Evolutionary conservation across 192 early-diverging fungal genomes (phyloP), one percentile per base, ranked within the genome.

Genomic region (Coemansia sp.): DNA sequence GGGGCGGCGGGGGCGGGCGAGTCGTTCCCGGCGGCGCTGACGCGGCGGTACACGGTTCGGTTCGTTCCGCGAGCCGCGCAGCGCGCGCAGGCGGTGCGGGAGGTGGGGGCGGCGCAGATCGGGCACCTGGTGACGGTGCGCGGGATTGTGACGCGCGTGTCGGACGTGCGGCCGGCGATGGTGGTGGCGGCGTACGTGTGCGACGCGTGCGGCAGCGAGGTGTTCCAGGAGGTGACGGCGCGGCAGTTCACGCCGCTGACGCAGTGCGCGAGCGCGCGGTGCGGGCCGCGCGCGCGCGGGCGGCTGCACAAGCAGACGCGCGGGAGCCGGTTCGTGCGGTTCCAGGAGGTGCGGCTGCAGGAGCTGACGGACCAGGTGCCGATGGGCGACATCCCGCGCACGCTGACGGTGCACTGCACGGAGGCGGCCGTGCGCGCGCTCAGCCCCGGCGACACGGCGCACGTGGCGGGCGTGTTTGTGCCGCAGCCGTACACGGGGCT

Each of bases 321-420:
- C 51, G 92, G 90, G 23, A 92, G 86, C 59, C 93, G 95, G 57
- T 94, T 98, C 62, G 64, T 93, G 69, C 88, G 89, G 60, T 97
- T 95, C 81, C 96, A 98, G 75, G 96, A 98, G 72, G 89, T 97
- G 62, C 93, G 92, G 71, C 62, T 98, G 49, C 96, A 98, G 77
- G 96, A 98, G 71, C 71, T 95, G 83, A 90, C 95, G 22, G 94
- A 98, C 77, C 96, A 98, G 88, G 93, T 98, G 18, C 96, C 96
- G 49, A 95, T 96, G 73, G 96, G 96, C 57, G 94, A 96, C 73
- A 98, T 98, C 71, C 96, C 96, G 57, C 87, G 96, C 42, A 86
- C 90, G 27, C 95, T 98, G 87, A 92, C 89, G n/a, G 82, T 98
- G 24, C 89, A 97, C 70, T 73, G 95, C 32, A 86, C 85, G 77